A percentile compares a stretch with the other conserved stretches of the same genome.
phyloP scores from a whole-genome alignment of 148 eudicot species.

The Dysphania ambrosioides region DNA sequence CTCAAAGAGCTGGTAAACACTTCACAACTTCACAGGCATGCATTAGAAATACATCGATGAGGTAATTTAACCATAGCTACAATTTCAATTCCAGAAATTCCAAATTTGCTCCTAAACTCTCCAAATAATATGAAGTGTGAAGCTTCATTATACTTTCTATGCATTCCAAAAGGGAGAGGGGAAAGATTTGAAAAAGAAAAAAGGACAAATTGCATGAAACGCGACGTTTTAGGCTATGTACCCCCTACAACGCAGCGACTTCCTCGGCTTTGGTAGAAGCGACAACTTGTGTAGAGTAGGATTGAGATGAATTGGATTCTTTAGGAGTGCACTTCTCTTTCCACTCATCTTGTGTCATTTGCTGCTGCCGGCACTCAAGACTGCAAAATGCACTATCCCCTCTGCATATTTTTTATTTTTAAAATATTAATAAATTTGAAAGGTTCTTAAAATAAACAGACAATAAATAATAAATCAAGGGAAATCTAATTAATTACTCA shows the following conservation, averaged over 20 bases:
- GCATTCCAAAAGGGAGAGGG: neutral
- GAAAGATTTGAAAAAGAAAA: neutral
- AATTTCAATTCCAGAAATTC: neutral
- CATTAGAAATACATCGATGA: no score
- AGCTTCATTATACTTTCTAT: neutral
- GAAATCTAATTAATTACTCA: neutral
- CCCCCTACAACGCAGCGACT: constrained; percentile 20
- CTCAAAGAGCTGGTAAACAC: no score
- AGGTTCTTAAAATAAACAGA: neutral
- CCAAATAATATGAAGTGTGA: neutral
- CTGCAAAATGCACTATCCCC: constrained; percentile 71
- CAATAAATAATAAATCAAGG: neutral
- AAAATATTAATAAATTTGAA: neutral
- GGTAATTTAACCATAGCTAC: neutral
- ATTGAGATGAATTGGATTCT: constrained; percentile 15
- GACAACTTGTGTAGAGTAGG: constrained; percentile 10
- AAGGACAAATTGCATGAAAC: neutral
- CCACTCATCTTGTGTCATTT: constrained; percentile 62
- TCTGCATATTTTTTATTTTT: constrained; percentile 25
- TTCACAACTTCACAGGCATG: no score
- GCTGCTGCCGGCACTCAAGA: constrained; percentile 66
- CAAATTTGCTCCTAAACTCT: neutral
- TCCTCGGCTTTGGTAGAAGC: constrained; percentile 18
- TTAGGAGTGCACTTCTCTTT: constrained; percentile 36
- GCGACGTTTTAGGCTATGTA: constrained; percentile 3